These are phyloP conservation scores for Curvularia eragrostidis DNA, from an alignment of 2,329 filamentous ascomycete genomes.

Conservation along the genomic window DNA sequence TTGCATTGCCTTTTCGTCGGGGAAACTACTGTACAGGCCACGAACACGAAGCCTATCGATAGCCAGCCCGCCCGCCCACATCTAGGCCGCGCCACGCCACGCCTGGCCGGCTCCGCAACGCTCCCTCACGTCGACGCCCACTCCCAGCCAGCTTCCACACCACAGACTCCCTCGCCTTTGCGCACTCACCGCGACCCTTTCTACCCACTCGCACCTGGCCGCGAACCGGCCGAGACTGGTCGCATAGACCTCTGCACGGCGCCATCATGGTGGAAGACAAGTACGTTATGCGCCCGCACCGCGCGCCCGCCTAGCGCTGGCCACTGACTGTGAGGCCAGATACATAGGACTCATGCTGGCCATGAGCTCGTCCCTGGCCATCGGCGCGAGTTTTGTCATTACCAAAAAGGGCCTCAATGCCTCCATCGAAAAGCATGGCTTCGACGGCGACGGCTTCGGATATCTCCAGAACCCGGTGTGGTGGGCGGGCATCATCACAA, in stretches of 20 bases:
- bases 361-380: slow-evolving; percentile 50
- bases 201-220: slow-evolving; percentile 2
- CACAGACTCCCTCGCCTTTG: not conserved
- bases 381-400: slow-evolving; percentile 91
- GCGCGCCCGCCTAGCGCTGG: not conserved
- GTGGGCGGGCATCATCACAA: slow-evolving; percentile 93
- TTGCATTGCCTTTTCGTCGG: not conserved
- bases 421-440: slow-evolving; percentile 88
- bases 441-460: slow-evolving; percentile 94
- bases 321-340: slow-evolving; percentile 44
- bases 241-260: slow-evolving; percentile 21
- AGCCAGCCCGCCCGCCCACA: not conserved
- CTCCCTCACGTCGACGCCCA: slow-evolving; percentile 11
- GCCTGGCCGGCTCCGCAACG: slow-evolving; percentile 1
- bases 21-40: not conserved
- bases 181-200: not conserved
- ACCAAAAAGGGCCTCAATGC: slow-evolving; percentile 98
- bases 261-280: slow-evolving; percentile 51
- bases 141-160: slow-evolving; percentile 10
- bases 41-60: slow-evolving; percentile 4
- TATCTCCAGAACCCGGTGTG: slow-evolving; percentile 95
- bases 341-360: slow-evolving; percentile 52
- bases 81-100: not conserved
- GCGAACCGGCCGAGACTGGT: slow-evolving; percentile 10
- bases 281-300: slow-evolving; percentile 35